Conservation (phyloP, 805 yeast species). For the Suhomyces sp. region DNA sequence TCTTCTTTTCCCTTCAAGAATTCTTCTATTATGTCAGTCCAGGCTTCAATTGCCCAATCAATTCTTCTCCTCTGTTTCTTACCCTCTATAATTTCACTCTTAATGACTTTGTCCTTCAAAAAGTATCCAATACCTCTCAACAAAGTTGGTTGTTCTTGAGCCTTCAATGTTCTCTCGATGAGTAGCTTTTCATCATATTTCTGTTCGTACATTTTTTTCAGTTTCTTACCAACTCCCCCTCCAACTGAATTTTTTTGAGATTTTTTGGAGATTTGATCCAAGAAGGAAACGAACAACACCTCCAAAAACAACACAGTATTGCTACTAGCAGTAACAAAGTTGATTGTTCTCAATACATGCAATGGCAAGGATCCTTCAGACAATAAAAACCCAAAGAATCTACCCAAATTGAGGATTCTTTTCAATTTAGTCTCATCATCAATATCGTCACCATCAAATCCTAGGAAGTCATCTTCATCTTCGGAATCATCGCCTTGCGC, state of each 20-base stretch:
- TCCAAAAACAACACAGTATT: slow-evolving; percentile 73
- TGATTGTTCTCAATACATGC: slow-evolving; percentile 69
- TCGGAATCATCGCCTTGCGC: slow-evolving; percentile 38
- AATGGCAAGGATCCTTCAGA: slow-evolving; percentile 73
- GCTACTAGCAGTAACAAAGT: slow-evolving; percentile 65
- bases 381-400: slow-evolving; percentile 74
- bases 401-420: slow-evolving; percentile 69
- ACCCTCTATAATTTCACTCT: slow-evolving; percentile 51
- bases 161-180: slow-evolving; percentile 50
- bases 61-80: slow-evolving; percentile 56
- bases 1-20: slow-evolving; percentile 20
- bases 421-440: slow-evolving; percentile 58
- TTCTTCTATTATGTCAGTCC: slow-evolving; percentile 54
- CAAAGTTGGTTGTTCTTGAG: slow-evolving; percentile 57
- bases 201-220: slow-evolving; percentile 26
- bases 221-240: slow-evolving; percentile 35
- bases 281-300: slow-evolving; percentile 63
- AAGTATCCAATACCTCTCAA: slow-evolving; percentile 68
- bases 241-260: slow-evolving; percentile 52
- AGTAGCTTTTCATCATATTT: slow-evolving; percentile 49
- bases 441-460: slow-evolving; percentile 33
- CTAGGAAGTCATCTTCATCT: slow-evolving; percentile 45
- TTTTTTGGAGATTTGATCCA: slow-evolving; percentile 63
- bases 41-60: slow-evolving; percentile 63
- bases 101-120: slow-evolving; percentile 45